These are phyloP conservation scores for Plasmodium yoelii DNA, from an alignment of 169 alveolate genomes.

Conservation along the genomic window DNA sequence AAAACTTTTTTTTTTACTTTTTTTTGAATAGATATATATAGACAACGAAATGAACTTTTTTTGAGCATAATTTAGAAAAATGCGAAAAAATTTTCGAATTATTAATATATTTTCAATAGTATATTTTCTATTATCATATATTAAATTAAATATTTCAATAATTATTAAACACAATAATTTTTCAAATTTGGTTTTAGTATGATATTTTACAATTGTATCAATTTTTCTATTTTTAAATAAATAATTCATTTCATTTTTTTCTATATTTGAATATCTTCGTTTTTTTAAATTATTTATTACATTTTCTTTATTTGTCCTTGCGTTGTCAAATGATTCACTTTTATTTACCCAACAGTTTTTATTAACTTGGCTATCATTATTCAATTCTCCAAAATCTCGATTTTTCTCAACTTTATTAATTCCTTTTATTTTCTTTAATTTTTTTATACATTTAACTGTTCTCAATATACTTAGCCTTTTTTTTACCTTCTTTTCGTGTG, in stretches of 20 bases:
- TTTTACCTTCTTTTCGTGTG: constrained; percentile 41
- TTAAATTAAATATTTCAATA: constrained; percentile 65
- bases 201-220: constrained; percentile 50
- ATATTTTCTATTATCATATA: constrained; percentile 46
- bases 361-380: not conserved
- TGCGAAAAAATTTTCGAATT: constrained; percentile 64
- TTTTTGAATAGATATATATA: not conserved
- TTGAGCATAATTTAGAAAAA: constrained; percentile 58
- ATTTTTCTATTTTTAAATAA: constrained; percentile 39
- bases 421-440: not conserved
- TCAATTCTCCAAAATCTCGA: not conserved
- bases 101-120: constrained; percentile 54
- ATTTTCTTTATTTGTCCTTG: not conserved
- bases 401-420: not conserved
- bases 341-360: not conserved
- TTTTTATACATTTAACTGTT: constrained; percentile 31
- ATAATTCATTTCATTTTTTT: not conserved
- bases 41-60: constrained; percentile 38
- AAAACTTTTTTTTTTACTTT: not conserved
- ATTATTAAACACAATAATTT: constrained; percentile 52
- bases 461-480: constrained; percentile 45
- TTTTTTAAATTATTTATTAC: not conserved
- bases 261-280: not conserved
- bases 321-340: too few relatives aligned
- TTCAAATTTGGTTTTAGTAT: constrained; percentile 48